phyloP scores from a whole-genome alignment of 768 basidiomycete genomes.

The Macrocybe gigantea region DNA sequence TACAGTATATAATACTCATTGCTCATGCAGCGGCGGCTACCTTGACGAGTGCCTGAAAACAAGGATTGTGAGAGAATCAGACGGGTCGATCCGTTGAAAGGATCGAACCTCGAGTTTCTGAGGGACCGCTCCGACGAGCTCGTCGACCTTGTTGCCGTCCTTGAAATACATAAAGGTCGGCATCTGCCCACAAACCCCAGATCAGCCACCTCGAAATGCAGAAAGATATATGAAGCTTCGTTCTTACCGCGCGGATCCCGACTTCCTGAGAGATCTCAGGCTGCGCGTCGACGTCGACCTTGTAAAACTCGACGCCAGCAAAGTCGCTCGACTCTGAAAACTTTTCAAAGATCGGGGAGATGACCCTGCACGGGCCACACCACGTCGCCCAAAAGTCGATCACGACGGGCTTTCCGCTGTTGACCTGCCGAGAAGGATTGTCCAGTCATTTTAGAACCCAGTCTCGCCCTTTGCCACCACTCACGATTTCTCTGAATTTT shows the following conservation, averaged over 20 bases:
- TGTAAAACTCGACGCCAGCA: slow-evolving; percentile 52
- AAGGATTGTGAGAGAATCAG: too few species aligned
- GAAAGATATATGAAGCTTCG: neutral
- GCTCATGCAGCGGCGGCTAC: too few species aligned
- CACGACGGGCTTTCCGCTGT: slow-evolving; percentile 37
- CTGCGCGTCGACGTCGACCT: slow-evolving; percentile 66
- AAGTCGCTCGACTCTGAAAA: slow-evolving; percentile 29
- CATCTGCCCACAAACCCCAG: slow-evolving; percentile 9
- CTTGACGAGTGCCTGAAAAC: neutral
- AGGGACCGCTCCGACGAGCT: slow-evolving; percentile 46
- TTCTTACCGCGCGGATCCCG: slow-evolving; percentile 55
- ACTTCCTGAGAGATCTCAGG: slow-evolving; percentile 49
- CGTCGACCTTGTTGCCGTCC: slow-evolving; percentile 25
- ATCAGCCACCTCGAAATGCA: neutral
- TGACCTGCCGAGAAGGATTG: slow-evolving; percentile 28
- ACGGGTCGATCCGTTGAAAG: neutral
- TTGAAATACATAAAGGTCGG: slow-evolving; percentile 34
- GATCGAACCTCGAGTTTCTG: slow-evolving; percentile 30
- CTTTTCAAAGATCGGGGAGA: slow-evolving; percentile 61
- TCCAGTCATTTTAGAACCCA: neutral
- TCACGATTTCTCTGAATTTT: slow-evolving; percentile 39
- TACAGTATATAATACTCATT: too few species aligned
- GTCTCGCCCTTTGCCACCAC: slow-evolving; percentile 11
- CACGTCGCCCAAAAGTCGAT: slow-evolving; percentile 78
- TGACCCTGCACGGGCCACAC: slow-evolving; percentile 67